These are phyloP conservation scores for Pseudogymnoascus sp. DNA, from an alignment of 2,329 filamentous ascomycete genomes.

Conservation along the genomic window DNA sequence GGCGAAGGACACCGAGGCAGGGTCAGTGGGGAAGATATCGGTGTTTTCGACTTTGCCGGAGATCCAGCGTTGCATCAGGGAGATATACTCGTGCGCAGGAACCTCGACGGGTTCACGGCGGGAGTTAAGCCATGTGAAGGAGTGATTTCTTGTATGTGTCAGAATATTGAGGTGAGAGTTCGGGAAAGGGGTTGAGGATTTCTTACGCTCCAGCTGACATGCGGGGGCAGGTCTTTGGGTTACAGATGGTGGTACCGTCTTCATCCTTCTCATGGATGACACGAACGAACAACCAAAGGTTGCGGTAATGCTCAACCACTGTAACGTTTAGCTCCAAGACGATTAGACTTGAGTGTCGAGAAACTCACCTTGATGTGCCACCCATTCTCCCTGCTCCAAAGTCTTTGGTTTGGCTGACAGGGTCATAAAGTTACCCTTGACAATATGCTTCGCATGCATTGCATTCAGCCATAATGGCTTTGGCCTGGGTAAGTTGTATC, in stretches of 20 bases:
- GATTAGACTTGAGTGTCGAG: neutral
- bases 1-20: conserved; percentile 57
- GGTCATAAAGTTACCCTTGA: conserved; percentile 97
- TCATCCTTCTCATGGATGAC: conserved; percentile 81
- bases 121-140: conserved; percentile 92
- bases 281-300: conserved; percentile 80
- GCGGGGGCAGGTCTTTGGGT: conserved; percentile 70
- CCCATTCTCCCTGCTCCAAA: conserved; percentile 89
- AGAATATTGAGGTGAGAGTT: conserved; percentile 11
- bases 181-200: neutral
- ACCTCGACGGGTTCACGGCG: conserved; percentile 83
- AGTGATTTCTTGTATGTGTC: conserved; percentile 58
- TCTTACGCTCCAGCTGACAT: conserved; percentile 93
- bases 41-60: conserved; percentile 89
- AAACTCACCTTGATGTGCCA: conserved; percentile 77
- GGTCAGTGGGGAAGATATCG: conserved; percentile 82
- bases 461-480: conserved; percentile 68
- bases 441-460: conserved; percentile 72
- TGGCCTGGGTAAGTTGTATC: conserved; percentile 56
- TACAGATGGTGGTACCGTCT: conserved; percentile 71
- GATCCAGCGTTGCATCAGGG: conserved; percentile 94
- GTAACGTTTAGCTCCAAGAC: conserved; percentile 10
- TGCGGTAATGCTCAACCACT: conserved; percentile 90
- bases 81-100: conserved; percentile 87
- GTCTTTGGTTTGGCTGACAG: conserved; percentile 86